A percentile compares a stretch with the other conserved stretches of the same genome.
phyloP scores from a whole-genome alignment of 2,329 filamentous ascomycete genomes.

The Phyllosticta citrichinensis region DNA sequence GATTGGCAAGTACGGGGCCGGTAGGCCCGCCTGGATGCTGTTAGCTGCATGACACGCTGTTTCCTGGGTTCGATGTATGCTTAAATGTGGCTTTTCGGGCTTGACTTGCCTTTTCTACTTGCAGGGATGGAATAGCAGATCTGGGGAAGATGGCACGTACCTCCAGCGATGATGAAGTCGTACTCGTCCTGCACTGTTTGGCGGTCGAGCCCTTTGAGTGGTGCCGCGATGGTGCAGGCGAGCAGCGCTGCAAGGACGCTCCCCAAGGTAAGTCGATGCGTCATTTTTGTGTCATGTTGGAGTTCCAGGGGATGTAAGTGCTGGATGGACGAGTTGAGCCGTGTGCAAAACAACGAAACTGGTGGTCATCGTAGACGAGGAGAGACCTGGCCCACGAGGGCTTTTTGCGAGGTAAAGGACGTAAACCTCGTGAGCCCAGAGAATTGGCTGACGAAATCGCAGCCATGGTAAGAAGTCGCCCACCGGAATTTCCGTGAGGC shows the following conservation, averaged over 20 bases:
- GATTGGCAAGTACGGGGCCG: constrained; percentile 17
- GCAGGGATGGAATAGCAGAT: neutral
- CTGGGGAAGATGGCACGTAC: neutral
- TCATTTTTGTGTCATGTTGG: neutral
- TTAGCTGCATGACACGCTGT: too few species aligned
- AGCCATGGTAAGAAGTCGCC: too few species aligned
- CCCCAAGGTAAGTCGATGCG: neutral
- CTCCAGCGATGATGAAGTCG: constrained; percentile 12
- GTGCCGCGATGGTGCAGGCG: neutral
- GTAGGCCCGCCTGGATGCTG: constrained; percentile 16
- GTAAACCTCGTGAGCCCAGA: too few species aligned
- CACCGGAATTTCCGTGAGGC: too few species aligned
- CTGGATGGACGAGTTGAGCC: too few species aligned
- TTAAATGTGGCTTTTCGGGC: neutral
- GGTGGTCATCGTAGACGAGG: too few species aligned
- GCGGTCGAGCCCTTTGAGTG: neutral
- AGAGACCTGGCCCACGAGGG: too few species aligned
- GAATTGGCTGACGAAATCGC: too few species aligned
- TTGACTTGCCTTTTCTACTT: neutral
- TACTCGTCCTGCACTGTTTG: constrained; percentile 12
- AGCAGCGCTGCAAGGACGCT: neutral
- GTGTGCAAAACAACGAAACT: too few species aligned
- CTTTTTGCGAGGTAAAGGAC: too few species aligned
- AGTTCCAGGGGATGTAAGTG: neutral
- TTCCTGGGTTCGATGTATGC: neutral